phyloP scores from a whole-genome alignment of 805 yeast species.

The Kodamaea laetipori region DNA sequence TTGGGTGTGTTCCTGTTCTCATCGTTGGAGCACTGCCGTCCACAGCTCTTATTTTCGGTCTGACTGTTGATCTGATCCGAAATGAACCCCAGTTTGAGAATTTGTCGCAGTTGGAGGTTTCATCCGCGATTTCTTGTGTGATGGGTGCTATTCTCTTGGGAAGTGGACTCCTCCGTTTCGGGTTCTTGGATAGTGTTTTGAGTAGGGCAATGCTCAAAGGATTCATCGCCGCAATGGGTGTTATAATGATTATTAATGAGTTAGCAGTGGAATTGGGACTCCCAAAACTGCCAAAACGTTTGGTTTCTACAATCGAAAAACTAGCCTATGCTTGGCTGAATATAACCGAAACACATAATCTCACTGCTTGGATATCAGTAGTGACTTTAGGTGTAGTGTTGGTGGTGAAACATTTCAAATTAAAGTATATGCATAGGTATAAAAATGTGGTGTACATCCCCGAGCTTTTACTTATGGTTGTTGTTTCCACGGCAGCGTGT shows the following conservation, averaged over 20 bases:
- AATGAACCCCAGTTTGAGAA: slow-evolving; percentile 43
- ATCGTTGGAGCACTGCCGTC: slow-evolving; percentile 94
- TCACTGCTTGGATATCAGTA: slow-evolving; percentile 23
- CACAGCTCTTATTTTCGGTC: slow-evolving; percentile 79
- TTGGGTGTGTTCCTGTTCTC: slow-evolving; percentile 88
- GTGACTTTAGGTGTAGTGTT: slow-evolving; percentile 27
- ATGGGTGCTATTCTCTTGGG: slow-evolving; percentile 24
- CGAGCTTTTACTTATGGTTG: slow-evolving; percentile 35
- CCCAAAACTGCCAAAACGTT: slow-evolving; percentile 23
- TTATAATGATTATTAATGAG: slow-evolving; percentile 67
- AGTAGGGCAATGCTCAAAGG: slow-evolving; percentile 79
- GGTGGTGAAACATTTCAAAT: slow-evolving; percentile 22
- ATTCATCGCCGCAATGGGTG: slow-evolving; percentile 82
- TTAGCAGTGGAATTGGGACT: slow-evolving; percentile 51
- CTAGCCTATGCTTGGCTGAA: slow-evolving; percentile 17
- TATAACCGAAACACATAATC: slow-evolving; percentile 16
- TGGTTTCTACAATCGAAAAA: slow-evolving; percentile 26
- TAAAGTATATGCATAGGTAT: slow-evolving; percentile 19
- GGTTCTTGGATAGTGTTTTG: slow-evolving; percentile 78
- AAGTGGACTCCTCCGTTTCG: slow-evolving; percentile 64
- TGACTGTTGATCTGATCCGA: slow-evolving; percentile 53
- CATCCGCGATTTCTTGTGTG: slow-evolving; percentile 22
- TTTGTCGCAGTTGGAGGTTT: slow-evolving; percentile 33
- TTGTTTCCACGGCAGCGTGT: slow-evolving; percentile 30
- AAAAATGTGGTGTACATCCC: slow-evolving; percentile 31